Base-by-base conservation (phyloP, 176 grass and related monocot genomes). In the Calamus simplicifolius region DNA sequence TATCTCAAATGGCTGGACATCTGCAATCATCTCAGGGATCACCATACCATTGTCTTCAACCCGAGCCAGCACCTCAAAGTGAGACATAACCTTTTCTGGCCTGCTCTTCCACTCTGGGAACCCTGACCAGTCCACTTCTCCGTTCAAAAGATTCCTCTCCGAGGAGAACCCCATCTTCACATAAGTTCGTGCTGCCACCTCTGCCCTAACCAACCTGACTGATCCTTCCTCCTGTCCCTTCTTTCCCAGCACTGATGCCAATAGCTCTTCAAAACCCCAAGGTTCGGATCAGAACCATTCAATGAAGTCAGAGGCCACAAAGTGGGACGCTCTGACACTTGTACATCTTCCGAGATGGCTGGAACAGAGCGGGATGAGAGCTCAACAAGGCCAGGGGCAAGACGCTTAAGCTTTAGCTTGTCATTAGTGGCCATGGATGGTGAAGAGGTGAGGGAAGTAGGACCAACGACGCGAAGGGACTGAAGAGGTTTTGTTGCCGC, bases 21-120 rank as follows among this genome's bases (percentile, higher is more conserved):
- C 59, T 0, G 77, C 80, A 0, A 96, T 96, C 72, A 77, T 82
- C 62, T 96, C 92, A 0, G 83, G 86, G 8, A 96, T 76, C 16
- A 82, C 64, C 49, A 85, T 77, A 5, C 92, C 81, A 0, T 63
- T 75, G 19, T 82, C 73, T 29, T 90, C 92, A 23, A 96, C 75
- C n/a, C 81, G 77, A 28, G 86, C 80, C 56, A 96, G 83, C 16
- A 96, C 92, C 63, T 90, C 92, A 58, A 85, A 96, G 29, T 96
- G 86, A 12, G 78, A 61, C 63, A 63, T 89, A 35, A 71, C 4
- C 72, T 77, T 90, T 54, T 85, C 69, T 16, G 87, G 83, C 64
- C 66, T 89, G 7, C 75, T 96, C 68, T 49, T 82, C 87, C 87
- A 96, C 60, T 77, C 64, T 0, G 87, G 83, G 52, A 79, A 75